Evolutionary conservation across 345 rosid genomes (phyloP).

Genomic region (Murraya paniculata): DNA sequence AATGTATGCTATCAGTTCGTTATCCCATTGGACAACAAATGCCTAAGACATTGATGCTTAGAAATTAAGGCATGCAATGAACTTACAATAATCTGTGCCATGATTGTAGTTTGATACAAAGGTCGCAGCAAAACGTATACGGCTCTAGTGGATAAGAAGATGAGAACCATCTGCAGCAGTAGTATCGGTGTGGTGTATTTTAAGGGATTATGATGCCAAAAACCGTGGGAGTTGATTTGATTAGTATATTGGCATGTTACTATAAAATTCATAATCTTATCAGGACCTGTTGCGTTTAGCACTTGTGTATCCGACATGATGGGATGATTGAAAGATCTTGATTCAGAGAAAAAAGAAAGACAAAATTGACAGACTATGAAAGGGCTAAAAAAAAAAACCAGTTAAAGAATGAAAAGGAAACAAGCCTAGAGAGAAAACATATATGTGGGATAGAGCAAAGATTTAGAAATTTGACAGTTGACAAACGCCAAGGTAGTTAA

Average conservation of each 20-base stretch:
- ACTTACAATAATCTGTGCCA: slow-evolving; percentile 19
- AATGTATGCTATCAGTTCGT: too few relatives aligned
- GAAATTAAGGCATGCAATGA: too few relatives aligned
- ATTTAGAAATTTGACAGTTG: background rate
- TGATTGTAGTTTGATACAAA: background rate
- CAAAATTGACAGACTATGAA: too few relatives aligned
- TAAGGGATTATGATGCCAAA: background rate
- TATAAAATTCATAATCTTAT: background rate
- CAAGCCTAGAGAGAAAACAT: background rate
- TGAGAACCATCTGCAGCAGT: background rate
- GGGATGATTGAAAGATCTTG: background rate
- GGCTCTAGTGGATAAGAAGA: slow-evolving; percentile 4
- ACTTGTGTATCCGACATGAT: background rate
- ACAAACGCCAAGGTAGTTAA: background rate
- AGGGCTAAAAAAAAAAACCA: too few relatives aligned
- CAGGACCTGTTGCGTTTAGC: too few relatives aligned
- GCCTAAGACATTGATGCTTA: too few relatives aligned
- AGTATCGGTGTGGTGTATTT: background rate
- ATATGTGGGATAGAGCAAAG: background rate
- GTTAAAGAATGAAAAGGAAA: background rate
- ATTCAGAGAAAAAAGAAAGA: background rate
- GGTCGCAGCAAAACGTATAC: slow-evolving; percentile 9
- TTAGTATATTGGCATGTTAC: background rate
- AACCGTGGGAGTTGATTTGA: background rate
- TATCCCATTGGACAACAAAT: too few relatives aligned